Evolutionary conservation across 2,329 filamentous ascomycete species (phyloP).

Genomic region (Sarocladiaceae sp.): DNA sequence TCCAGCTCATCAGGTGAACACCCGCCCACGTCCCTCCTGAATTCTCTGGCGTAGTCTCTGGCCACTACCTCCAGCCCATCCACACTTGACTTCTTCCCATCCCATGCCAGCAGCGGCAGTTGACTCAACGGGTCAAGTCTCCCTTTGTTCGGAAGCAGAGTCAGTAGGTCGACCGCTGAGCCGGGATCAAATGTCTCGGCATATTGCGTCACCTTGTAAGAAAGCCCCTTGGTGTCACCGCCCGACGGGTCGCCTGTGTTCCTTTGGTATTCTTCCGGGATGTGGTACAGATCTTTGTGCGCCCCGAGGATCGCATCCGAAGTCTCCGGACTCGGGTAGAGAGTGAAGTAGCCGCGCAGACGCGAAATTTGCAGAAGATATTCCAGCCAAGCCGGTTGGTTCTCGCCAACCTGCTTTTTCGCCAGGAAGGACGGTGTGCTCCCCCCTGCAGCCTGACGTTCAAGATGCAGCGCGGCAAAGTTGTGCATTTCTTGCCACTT

Average conservation of each 20-base stretch:
- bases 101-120: constrained; percentile 58
- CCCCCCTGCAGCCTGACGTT: constrained; percentile 29
- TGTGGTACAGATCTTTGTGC: constrained; percentile 67
- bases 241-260: constrained; percentile 14
- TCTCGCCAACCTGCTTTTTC: constrained; percentile 58
- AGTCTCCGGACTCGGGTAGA: constrained; percentile 64
- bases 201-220: constrained; percentile 12
- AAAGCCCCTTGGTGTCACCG: constrained; percentile 12
- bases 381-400: constrained; percentile 71
- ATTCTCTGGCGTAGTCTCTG: constrained; percentile 47
- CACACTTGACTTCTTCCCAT: constrained; percentile 43
- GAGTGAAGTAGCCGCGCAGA: constrained; percentile 67
- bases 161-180: constrained; percentile 39
- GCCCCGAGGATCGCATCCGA: constrained; percentile 58
- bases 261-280: constrained; percentile 61
- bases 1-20: constrained; percentile 40
- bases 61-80: constrained; percentile 37
- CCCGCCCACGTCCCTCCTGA: constrained; percentile 60
- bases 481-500: constrained; percentile 83
- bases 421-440: constrained; percentile 33
- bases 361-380: constrained; percentile 71
- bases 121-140: constrained; percentile 35
- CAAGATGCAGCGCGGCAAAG: constrained; percentile 63
- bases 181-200: constrained; percentile 31
- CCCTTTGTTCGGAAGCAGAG: constrained; percentile 39